These are phyloP conservation scores for Ogataea hybrid DNA, from an alignment of 1,139 yeast species.

Conservation along the genomic window DNA sequence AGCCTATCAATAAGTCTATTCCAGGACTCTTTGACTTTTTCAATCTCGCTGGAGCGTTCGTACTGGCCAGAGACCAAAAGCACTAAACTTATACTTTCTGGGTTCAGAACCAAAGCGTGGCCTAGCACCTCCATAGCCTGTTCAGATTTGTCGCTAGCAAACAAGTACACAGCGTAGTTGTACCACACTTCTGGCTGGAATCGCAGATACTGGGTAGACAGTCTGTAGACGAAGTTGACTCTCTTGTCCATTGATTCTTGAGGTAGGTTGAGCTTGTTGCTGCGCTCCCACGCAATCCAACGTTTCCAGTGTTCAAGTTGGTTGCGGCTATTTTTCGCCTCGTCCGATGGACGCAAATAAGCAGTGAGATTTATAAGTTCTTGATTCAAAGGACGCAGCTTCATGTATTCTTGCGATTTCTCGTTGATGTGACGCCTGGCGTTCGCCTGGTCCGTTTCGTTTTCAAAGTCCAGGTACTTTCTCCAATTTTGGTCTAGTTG, in stretches of 20 bases:
- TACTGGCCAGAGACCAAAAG: slow-evolving; percentile 68
- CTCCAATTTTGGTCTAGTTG: slow-evolving; percentile 79
- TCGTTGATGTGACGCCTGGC: slow-evolving; percentile 88
- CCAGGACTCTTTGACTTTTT: slow-evolving; percentile 53
- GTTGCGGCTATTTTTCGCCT: slow-evolving; percentile 30
- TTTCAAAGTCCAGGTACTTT: slow-evolving; percentile 78
- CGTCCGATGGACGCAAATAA: slow-evolving; percentile 33
- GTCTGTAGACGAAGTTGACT: slow-evolving; percentile 70
- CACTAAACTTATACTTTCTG: slow-evolving; percentile 65
- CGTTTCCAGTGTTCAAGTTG: slow-evolving; percentile 60
- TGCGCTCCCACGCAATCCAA: slow-evolving; percentile 80
- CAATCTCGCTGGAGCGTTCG: slow-evolving; percentile 56
- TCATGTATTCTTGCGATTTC: slow-evolving; percentile 83
- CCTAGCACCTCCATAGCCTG: slow-evolving; percentile 40
- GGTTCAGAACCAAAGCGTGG: slow-evolving; percentile 64
- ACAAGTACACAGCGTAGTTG: slow-evolving; percentile 43
- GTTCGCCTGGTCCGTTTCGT: slow-evolving; percentile 66
- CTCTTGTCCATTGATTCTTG: slow-evolving; percentile 53
- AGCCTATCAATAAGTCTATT: slow-evolving; percentile 46
- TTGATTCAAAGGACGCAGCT: slow-evolving; percentile 73
- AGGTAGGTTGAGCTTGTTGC: slow-evolving; percentile 62
- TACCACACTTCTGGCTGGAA: slow-evolving; percentile 89
- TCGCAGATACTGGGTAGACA: slow-evolving; percentile 64
- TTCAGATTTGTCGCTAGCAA: slow-evolving; percentile 23
- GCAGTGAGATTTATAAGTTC: slow-evolving; percentile 49